These are phyloP conservation scores for Cyberlindnera amylophila DNA, from an alignment of 805 yeast species.

Conservation along the genomic window DNA sequence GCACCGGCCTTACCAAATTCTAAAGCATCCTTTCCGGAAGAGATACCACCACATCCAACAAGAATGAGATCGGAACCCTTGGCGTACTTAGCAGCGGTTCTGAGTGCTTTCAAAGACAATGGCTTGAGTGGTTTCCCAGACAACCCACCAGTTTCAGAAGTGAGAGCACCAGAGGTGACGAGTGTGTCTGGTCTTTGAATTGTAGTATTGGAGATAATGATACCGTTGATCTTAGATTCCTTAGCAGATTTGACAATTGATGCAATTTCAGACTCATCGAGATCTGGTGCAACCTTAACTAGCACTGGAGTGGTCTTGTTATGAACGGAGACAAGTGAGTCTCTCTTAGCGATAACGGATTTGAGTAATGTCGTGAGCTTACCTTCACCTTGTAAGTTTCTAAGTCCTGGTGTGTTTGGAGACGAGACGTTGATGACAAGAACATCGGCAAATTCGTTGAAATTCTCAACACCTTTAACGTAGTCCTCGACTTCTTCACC, in stretches of 20 bases:
- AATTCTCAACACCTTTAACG: conserved; percentile 73
- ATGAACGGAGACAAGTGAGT: conserved; percentile 41
- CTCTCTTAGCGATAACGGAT: conserved; percentile 67
- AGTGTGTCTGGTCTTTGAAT: conserved; percentile 71
- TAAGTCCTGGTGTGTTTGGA: conserved; percentile 93
- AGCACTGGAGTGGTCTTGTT: conserved; percentile 67
- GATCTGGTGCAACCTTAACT: conserved; percentile 93
- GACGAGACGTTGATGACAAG: conserved; percentile 88
- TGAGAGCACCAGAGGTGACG: conserved; percentile 44
- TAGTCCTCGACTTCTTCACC: conserved; percentile 91
- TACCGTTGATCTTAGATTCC: conserved; percentile 79
- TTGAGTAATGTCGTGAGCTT: conserved; percentile 66
- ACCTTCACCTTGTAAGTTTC: conserved; percentile 77
- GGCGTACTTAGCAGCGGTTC: conserved; percentile 67
- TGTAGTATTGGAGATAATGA: conserved; percentile 89
- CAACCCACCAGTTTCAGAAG: conserved; percentile 75
- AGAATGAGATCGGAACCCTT: conserved; percentile 71
- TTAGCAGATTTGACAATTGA: conserved; percentile 82
- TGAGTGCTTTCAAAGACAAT: conserved; percentile 66
- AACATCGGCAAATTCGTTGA: conserved; percentile 85
- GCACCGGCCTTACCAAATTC: conserved; percentile 96
- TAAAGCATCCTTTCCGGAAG: conserved; percentile 81
- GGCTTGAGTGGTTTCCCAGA: conserved; percentile 92
- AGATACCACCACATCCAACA: conserved; percentile 93
- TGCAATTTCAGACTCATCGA: conserved; percentile 72